These are phyloP conservation scores for Myxozyma vanderwaltii DNA, from an alignment of 805 yeast genomes.

Conservation along the genomic window DNA sequence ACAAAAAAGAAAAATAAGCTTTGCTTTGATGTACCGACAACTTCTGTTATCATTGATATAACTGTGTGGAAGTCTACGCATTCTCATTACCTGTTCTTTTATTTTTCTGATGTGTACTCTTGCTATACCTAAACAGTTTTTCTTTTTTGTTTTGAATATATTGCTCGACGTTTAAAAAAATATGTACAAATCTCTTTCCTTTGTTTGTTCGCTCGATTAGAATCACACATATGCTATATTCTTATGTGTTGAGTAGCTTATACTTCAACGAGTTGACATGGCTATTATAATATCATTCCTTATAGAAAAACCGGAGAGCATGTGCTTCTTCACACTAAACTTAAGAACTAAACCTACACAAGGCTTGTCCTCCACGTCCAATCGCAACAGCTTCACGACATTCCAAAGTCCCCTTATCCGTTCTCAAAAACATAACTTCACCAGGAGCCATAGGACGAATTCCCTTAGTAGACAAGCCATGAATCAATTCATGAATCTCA, in stretches of 20 bases:
- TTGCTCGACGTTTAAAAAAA: neutral
- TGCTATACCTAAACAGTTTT: neutral
- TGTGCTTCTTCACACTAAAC: too few relatives aligned
- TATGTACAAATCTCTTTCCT: neutral
- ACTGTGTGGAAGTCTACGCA: too few relatives aligned
- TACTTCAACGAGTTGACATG: too few relatives aligned
- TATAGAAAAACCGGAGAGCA: too few relatives aligned
- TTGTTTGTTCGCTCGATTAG: too few relatives aligned
- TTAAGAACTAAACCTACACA: slow-evolving; percentile 49
- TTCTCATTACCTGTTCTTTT: too few relatives aligned
- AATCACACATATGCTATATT: too few relatives aligned
- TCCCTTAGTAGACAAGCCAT: slow-evolving; percentile 73
- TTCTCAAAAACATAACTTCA: slow-evolving; percentile 74
- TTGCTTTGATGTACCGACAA: too few relatives aligned
- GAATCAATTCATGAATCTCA: slow-evolving; percentile 71
- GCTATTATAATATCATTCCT: too few relatives aligned
- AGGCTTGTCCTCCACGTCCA: slow-evolving; percentile 70
- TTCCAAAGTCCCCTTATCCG: slow-evolving; percentile 60
- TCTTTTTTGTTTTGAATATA: neutral
- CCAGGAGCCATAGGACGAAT: slow-evolving; percentile 86
- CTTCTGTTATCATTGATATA: too few relatives aligned
- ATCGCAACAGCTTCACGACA: slow-evolving; percentile 83
- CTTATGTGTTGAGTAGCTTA: too few relatives aligned
- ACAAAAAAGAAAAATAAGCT: too few relatives aligned
- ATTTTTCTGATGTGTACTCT: neutral